Base-by-base conservation (phyloP, 495 filamentous ascomycete genomes). In the Penicillium paradoxum region DNA sequence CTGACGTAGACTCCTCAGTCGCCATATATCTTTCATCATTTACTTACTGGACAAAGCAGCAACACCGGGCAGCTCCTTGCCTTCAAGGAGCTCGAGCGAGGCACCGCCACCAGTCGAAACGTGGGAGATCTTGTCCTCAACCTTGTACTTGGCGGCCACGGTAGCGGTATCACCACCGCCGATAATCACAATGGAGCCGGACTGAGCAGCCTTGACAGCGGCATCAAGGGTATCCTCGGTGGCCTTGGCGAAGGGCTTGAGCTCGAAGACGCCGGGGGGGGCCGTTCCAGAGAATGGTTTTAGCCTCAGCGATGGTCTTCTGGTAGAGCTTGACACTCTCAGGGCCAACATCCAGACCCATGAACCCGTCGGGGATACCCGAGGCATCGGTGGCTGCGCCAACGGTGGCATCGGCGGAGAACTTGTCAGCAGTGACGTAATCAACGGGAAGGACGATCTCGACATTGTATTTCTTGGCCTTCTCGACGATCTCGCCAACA, bases 261-360 rank as follows among this genome's bases (percentile, higher is more conserved):
- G 82, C 81, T 99, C 93, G 66, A 97, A 99, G 52, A 99, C 93
- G 66, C 93, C 93, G 13, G 91, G 83, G 41, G n/a, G 93, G 93
- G 36, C 89, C 93, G 79, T 99, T 99, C 93, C 93, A 99, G 43
- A 99, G 88, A 76, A 97, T 97, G 43, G 93, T 99, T 83, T 97
- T 86, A 41, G 95, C 82, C 60, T 88, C 79, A 51, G 75, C 79
- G 63, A 99, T 97, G 47, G 90, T 83, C 62, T 86, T 72, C 79
- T 91, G 80, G 82, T 85, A 97, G 37, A 89, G 75, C 76, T 91
- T 79, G 58, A 95, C 76, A 62, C 83, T 88, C 83, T 96, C 84
- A 62, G 87, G 80, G 45, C 93, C 93, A 66, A 89, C 90, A 72
- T 99, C 93, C 22, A 99, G 83, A 62, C 92, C 93, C 89, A 96